Conservation (phyloP, 352 stramenopile genomes). For the Phytophthora foliorum region DNA sequence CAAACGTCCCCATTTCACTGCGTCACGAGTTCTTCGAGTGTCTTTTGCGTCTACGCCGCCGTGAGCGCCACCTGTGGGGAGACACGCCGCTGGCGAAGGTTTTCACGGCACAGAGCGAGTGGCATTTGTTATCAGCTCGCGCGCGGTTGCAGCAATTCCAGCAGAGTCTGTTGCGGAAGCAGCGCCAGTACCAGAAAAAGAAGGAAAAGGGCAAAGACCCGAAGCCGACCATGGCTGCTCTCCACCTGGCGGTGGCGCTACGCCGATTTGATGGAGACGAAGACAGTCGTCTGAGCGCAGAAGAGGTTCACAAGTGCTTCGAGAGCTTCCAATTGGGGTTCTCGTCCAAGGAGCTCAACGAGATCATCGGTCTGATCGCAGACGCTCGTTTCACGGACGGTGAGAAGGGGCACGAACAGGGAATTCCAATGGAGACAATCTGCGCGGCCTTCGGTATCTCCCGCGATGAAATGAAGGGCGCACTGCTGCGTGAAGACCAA, state of each 20-base stretch:
- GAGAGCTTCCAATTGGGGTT: constrained; percentile 90
- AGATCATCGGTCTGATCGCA: constrained; percentile 84
- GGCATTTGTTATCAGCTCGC: constrained; percentile 91
- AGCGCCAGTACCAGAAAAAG: constrained; percentile 56
- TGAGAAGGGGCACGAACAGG: constrained; percentile 38
- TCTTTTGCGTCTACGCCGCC: constrained; percentile 91
- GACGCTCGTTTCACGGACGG: constrained; percentile 57
- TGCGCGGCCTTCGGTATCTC: constrained; percentile 77
- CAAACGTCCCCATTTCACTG: constrained; percentile 63
- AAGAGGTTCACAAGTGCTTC: constrained; percentile 87
- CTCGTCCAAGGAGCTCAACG: constrained; percentile 82
- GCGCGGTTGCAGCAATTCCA: constrained; percentile 90
- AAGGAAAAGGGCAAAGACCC: constrained; percentile 47
- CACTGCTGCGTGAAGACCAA: constrained; percentile 63
- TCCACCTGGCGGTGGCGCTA: constrained; percentile 64
- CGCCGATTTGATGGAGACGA: constrained; percentile 81
- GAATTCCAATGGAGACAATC: constrained; percentile 73
- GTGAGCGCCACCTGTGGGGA: constrained; percentile 96
- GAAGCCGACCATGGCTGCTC: constrained; percentile 35
- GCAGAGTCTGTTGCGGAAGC: constrained; percentile 74
- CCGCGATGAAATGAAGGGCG: constrained; percentile 57
- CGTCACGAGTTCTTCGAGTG: constrained; percentile 90
- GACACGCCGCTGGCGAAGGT: constrained; percentile 97
- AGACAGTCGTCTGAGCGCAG: constrained; percentile 65
- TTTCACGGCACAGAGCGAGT: constrained; percentile 98